Evolutionary conservation across 768 basidiomycete species (phyloP), one percentile per base, ranked within the genome.

Genomic region (Strobilomyces echinocephalus): DNA sequence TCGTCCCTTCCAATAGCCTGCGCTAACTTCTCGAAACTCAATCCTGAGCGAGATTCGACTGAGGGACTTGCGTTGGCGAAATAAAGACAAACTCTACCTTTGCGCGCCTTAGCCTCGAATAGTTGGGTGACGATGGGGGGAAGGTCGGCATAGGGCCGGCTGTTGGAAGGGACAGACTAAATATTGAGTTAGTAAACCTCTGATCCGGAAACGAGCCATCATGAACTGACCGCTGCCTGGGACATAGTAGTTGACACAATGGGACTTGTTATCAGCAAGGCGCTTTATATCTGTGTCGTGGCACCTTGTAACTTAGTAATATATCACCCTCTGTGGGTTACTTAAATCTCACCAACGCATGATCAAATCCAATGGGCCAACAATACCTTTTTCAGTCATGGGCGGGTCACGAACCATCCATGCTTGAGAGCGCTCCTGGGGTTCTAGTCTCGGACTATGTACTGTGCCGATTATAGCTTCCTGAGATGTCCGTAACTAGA

Each of bases 21-120:
- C 11, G 78, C 88, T 58, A 92, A 80, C 36, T 79, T 73, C 52
- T 83, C 87, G 56, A 91, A 92, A 14, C 84, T 83, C 55, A 85
- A 59, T 15, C 83, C 86, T 87, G 43, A 26, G 34, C 5, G 30
- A 26, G 38, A 20, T 24, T 55, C 50, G 51, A 34, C 43, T 35
- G 28, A 49, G 43, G 47, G 39, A 10, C 28, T 18, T 8, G n/a
- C 21, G 10, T 8, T 30, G 6, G 9, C 30, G 11, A 18, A 41
- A n/a, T 20, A 24, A 53, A 31, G 18, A 21, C 12, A 16, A 3
- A 3, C 5, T 56, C 14, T 54, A 79, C 87, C 84, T 72, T 84
- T 85, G 54, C 71, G 72, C 3, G 83, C 83, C 67, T 89, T 88
- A 14, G 82, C 85, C 58, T 83, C 81, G 46, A 87, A 79, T 24